Conservation (phyloP, 2,329 filamentous ascomycete genomes). For the Ophiocordyceps polyrhachis-furcata region DNA sequence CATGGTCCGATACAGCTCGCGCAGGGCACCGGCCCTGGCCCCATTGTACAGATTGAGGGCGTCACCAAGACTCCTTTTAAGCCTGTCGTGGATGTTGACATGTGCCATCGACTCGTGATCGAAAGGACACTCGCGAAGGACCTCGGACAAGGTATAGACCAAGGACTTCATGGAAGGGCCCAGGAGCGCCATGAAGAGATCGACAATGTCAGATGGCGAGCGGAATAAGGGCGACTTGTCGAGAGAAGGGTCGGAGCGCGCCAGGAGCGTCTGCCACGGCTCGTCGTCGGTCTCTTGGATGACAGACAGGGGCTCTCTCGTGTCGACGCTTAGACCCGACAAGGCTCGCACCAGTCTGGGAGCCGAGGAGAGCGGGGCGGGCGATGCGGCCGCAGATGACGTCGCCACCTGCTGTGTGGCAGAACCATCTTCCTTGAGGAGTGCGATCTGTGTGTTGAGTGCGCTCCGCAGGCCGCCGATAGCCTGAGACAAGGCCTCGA, state of each 20-base stretch:
- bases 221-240: slow-evolving; percentile 22
- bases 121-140: slow-evolving; percentile 76
- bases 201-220: slow-evolving; percentile 69
- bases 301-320: slow-evolving; percentile 32
- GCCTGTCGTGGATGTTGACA: slow-evolving; percentile 61
- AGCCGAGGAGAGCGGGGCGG: slow-evolving; percentile 7
- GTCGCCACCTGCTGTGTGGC: not conserved
- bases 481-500: slow-evolving; percentile 72
- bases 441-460: slow-evolving; percentile 70
- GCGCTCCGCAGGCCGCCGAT: slow-evolving; percentile 82
- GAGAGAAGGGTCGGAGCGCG: slow-evolving; percentile 12
- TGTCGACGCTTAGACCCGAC: slow-evolving; percentile 18
- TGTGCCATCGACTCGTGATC: slow-evolving; percentile 44
- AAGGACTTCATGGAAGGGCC: slow-evolving; percentile 93
- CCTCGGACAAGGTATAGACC: slow-evolving; percentile 77
- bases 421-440: slow-evolving; percentile 45
- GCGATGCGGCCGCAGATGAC: slow-evolving; percentile 1
- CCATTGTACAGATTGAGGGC: slow-evolving; percentile 64
- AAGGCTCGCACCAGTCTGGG: slow-evolving; percentile 10
- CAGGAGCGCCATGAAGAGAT: slow-evolving; percentile 71
- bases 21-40: slow-evolving; percentile 57
- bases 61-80: slow-evolving; percentile 60
- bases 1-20: slow-evolving; percentile 63
- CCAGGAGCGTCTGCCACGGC: slow-evolving; percentile 11
- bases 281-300: slow-evolving; percentile 42